Conservation (phyloP, 192 early-diverging fungal genomes). For the Umbelopsis isabellina region DNA sequence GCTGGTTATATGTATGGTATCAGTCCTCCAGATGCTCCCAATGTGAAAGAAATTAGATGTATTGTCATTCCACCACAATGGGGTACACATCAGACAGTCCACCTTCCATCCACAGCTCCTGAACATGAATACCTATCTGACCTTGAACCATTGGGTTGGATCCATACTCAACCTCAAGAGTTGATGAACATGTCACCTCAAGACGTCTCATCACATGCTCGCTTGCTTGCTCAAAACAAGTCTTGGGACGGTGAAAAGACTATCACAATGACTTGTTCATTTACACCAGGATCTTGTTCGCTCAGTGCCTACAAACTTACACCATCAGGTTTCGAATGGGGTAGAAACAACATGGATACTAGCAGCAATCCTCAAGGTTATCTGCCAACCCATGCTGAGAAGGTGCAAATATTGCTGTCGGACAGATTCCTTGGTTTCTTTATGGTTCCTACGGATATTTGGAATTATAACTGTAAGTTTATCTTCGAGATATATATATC, state of each 20-base stretch:
- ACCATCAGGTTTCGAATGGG: slow-evolving; percentile 97
- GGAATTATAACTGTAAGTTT: slow-evolving; percentile 81
- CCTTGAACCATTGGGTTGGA: slow-evolving; percentile 96
- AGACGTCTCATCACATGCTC: slow-evolving; percentile 90
- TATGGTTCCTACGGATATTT: slow-evolving; percentile 95
- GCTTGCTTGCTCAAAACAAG: slow-evolving; percentile 85
- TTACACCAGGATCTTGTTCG: slow-evolving; percentile 97
- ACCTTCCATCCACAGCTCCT: slow-evolving; percentile 86
- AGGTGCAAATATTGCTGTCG: slow-evolving; percentile 95
- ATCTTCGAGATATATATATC: neutral
- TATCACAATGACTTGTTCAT: slow-evolving; percentile 90
- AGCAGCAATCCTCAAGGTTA: slow-evolving; percentile 87
- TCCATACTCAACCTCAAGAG: slow-evolving; percentile 97
- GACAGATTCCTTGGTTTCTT: slow-evolving; percentile 98
- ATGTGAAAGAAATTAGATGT: slow-evolving; percentile 94
- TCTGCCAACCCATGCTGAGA: slow-evolving; percentile 86
- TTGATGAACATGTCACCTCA: slow-evolving; percentile 86
- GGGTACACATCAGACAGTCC: slow-evolving; percentile 94
- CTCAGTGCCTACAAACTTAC: slow-evolving; percentile 95
- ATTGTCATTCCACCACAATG: slow-evolving; percentile 98
- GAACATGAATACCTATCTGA: slow-evolving; percentile 90
- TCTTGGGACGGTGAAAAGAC: slow-evolving; percentile 96
- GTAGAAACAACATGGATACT: slow-evolving; percentile 88
- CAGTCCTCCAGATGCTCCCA: slow-evolving; percentile 83
- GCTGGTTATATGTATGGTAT: slow-evolving; percentile 95